Conservation (phyloP, 768 basidiomycete genomes). For the Chlorophyllum brunneum region DNA sequence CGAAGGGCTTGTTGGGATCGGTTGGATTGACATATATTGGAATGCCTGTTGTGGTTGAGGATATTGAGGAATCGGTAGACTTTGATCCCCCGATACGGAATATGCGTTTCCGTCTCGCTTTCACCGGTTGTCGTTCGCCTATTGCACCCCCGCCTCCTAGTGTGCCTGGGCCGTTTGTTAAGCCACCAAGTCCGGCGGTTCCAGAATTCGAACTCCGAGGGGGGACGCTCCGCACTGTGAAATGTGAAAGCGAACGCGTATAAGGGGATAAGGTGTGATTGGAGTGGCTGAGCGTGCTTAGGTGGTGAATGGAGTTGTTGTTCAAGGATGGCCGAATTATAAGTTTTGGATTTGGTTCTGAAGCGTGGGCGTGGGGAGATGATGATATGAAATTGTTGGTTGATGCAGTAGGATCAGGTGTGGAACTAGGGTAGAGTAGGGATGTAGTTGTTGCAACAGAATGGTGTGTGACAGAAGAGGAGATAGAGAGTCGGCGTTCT, state of each 20-base stretch:
- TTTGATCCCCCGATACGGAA: slow-evolving; percentile 53
- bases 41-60: slow-evolving; percentile 14
- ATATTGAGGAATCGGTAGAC: slow-evolving; percentile 10
- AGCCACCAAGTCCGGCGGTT: slow-evolving; percentile 13
- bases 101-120: slow-evolving; percentile 74
- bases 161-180: slow-evolving; percentile 15
- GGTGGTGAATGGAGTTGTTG: slow-evolving; percentile 77
- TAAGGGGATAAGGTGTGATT: slow-evolving; percentile 95
- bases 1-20: not conserved
- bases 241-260: slow-evolving; percentile 85
- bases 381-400: not conserved
- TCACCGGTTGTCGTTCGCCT: slow-evolving; percentile 52
- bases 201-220: slow-evolving; percentile 38
- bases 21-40: not conserved
- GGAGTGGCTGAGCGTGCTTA: slow-evolving; percentile 81
- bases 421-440: slow-evolving; percentile 8
- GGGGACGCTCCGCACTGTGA: slow-evolving; percentile 88
- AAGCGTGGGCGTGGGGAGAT: slow-evolving; percentile 11
- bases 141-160: slow-evolving; percentile 24
- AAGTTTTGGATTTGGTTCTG: slow-evolving; percentile 49
- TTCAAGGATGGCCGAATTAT: slow-evolving; percentile 59
- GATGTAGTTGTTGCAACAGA: slow-evolving; percentile 33
- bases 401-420: slow-evolving; percentile 6
- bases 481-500: slow-evolving; percentile 38
- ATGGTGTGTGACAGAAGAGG: slow-evolving; percentile 57